A percentile compares a stretch with the other conserved stretches of the same genome.
phyloP scores from a whole-genome alignment of 495 filamentous ascomycete species.

The Podospora tetraspora region DNA sequence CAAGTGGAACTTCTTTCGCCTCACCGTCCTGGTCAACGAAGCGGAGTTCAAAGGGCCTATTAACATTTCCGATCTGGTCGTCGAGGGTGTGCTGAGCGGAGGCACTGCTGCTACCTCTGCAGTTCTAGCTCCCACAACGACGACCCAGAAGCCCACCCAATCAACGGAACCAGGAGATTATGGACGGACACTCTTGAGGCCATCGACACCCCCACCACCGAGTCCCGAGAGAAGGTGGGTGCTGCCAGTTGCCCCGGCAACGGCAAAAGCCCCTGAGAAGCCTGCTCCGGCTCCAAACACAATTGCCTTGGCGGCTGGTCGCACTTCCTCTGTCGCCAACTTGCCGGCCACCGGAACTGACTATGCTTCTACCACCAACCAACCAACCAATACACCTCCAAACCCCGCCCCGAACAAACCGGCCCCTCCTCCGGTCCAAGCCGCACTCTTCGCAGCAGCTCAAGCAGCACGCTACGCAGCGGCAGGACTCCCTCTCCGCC shows the following conservation, averaged over 20 bases:
- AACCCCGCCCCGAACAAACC: neutral
- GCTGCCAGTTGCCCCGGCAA: neutral
- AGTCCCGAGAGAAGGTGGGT: neutral
- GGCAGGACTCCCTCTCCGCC: no score
- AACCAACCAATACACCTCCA: neutral
- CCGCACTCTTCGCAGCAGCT: no score
- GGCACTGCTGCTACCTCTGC: neutral
- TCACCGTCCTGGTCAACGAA: slow-evolving; percentile 15
- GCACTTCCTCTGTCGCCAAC: neutral
- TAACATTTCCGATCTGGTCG: slow-evolving; percentile 21
- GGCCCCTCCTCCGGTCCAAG: neutral
- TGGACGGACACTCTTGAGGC: neutral
- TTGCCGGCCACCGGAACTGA: no score
- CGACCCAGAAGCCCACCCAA: neutral
- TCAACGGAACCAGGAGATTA: neutral
- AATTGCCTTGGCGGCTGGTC: neutral
- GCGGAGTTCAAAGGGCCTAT: slow-evolving; percentile 15
- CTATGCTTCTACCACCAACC: no score
- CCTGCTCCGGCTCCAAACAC: neutral
- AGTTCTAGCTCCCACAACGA: neutral
- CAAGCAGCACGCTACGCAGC: no score
- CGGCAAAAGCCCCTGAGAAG: neutral
- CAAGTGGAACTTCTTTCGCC: slow-evolving; percentile 18
- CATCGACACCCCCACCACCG: neutral
- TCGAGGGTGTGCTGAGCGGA: neutral